Evolutionary conservation across 2,329 filamentous ascomycete genomes (phyloP).

Genomic region (Colletotrichum neosansevieriae): DNA sequence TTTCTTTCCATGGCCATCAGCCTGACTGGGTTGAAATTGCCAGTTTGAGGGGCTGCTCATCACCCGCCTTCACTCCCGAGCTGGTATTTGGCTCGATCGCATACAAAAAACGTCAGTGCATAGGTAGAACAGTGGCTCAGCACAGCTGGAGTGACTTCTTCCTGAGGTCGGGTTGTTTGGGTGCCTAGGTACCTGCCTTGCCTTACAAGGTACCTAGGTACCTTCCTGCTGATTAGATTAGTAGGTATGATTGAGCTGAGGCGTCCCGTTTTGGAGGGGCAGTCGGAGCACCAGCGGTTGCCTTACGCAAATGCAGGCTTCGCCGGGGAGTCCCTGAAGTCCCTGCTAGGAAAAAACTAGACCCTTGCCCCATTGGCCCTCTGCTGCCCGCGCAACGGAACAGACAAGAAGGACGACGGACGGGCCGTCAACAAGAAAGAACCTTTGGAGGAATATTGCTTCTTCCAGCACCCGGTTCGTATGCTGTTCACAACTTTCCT

Average conservation of each 20-base stretch:
- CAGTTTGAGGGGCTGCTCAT: too few relatives aligned
- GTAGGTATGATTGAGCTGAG: slow-evolving; percentile 10
- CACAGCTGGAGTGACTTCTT: background rate
- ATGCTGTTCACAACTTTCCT: slow-evolving; percentile 14
- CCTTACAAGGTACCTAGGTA: too few relatives aligned
- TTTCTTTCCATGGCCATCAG: too few relatives aligned
- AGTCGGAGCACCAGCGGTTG: background rate
- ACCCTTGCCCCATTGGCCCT: slow-evolving; percentile 36
- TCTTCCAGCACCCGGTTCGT: slow-evolving; percentile 15
- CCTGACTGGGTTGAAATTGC: background rate
- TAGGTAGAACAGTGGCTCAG: slow-evolving; percentile 24
- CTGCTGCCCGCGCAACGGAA: slow-evolving; percentile 40
- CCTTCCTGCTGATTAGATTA: too few relatives aligned
- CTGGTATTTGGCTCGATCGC: too few relatives aligned
- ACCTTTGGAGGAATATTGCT: slow-evolving; percentile 22
- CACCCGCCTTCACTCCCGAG: slow-evolving; percentile 19
- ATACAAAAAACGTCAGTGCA: too few relatives aligned
- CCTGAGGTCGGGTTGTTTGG: too few relatives aligned
- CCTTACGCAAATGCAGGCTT: background rate
- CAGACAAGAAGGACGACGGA: slow-evolving; percentile 20
- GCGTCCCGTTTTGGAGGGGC: slow-evolving; percentile 23
- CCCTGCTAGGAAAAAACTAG: slow-evolving; percentile 33
- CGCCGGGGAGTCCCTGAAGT: slow-evolving; percentile 34
- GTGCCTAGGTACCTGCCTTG: too few relatives aligned
- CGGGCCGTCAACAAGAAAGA: slow-evolving; percentile 33